A percentile compares a stretch with the other conserved stretches of the same genome.
phyloP scores from a whole-genome alignment of 306 rosid species.

The Carpinus viminea region DNA sequence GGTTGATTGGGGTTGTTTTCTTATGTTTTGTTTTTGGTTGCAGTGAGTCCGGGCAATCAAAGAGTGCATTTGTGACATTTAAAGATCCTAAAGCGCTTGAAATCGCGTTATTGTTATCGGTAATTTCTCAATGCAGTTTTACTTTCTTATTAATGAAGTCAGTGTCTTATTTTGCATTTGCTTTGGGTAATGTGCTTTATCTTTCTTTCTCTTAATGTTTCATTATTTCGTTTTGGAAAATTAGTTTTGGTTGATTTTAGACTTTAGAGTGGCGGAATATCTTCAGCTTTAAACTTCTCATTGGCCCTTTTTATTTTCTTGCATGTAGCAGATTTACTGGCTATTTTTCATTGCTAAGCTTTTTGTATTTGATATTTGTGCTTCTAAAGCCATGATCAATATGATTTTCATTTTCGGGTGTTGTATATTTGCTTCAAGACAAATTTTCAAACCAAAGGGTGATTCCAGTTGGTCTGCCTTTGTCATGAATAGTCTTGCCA shows the following conservation, averaged over 20 bases:
- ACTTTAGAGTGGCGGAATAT: neutral
- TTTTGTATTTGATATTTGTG: neutral
- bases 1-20: conserved; percentile 8
- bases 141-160: conserved; percentile 23
- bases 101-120: conserved; percentile 85
- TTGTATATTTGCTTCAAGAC: neutral
- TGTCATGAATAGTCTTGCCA: neutral
- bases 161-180: neutral
- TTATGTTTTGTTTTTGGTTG: conserved; percentile 31
- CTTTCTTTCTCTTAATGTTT: neutral
- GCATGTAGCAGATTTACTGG: neutral
- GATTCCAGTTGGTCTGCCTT: neutral
- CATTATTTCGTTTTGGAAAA: neutral
- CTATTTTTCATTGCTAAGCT: neutral
- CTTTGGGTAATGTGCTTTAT: neutral
- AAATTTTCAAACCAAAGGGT: neutral
- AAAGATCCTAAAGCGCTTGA: conserved; percentile 92
- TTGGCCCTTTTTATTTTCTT: neutral
- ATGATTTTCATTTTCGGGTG: neutral
- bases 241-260: neutral
- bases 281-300: neutral
- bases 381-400: neutral
- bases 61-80: conserved; percentile 90
- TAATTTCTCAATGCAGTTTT: conserved; percentile 35
- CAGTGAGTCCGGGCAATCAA: conserved; percentile 74